Base-by-base conservation (phyloP, 108 stramenopile genomes). In the Epithemia pelagica region DNA sequence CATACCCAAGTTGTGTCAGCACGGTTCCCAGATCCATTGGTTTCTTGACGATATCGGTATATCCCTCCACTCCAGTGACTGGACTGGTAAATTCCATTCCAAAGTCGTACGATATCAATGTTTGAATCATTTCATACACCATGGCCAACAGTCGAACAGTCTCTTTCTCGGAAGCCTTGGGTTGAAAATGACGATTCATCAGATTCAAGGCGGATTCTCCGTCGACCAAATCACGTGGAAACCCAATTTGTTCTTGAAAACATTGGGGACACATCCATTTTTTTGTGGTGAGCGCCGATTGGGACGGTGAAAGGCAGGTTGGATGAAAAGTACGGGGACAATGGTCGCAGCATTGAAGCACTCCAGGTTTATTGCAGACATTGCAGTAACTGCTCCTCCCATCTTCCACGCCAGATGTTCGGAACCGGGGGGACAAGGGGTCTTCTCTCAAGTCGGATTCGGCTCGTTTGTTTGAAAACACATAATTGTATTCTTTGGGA, bases 1-100 rank as follows among this genome's bases (percentile, higher is more conserved):
- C 85, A 25, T 78, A 67, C 31, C 67, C 65, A 18, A 93, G 53
- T 52, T 74, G 81, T 24, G 61, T 10, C n/a, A 70, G 59, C 51
- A 92, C 77, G 22, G 81, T 88, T 2, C 86, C 85, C 32, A 89
- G 79, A 30, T 89, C 91, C 85, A 93, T 93, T 0, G 85, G 88
- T 2, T 66, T 75, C 54, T 81, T 78, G 0, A 92, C 74, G 21
- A 78, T 65, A 5, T 74, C 63, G 23, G 52, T 65, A 57, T 93
- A 93, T 18, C 72, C 81, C 0, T 68, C 69, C 37, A 85, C 71
- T 30, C 54, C 54, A 0, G 76, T 54, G 25, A 92, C 90, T 28
- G 91, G 91, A 19, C 51, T 62, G 20, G 62, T 0, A 61, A 92
- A 92, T 21, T 87, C 74, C 24, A 65, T 23, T 5, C 91, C 91